phyloP scores from a whole-genome alignment of 2,329 filamentous ascomycete genomes.

The Ophiostoma perfectum region DNA sequence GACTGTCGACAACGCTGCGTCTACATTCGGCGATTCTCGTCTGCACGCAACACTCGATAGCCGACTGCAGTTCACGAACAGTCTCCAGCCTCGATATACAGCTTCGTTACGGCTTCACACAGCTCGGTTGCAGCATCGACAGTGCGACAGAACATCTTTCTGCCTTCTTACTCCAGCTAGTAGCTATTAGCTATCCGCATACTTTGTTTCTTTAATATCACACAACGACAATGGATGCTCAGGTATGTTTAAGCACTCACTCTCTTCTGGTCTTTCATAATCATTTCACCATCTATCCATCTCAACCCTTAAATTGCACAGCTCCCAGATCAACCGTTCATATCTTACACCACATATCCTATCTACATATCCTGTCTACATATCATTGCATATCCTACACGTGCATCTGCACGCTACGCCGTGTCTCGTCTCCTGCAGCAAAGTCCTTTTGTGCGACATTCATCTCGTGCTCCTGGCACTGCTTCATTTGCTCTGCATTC shows the following conservation, averaged over 20 bases:
- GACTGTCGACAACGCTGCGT: not conserved
- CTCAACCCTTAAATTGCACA: not conserved
- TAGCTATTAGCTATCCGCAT: not conserved
- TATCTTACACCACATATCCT: too few relatives aligned
- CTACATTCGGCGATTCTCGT: too few relatives aligned
- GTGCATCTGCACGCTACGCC: not conserved
- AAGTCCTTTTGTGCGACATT: slow-evolving; percentile 7
- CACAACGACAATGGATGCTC: not conserved
- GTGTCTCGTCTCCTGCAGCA: not conserved
- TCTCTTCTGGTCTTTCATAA: not conserved
- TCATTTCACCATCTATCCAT: not conserved
- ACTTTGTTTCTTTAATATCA: not conserved
- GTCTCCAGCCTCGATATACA: too few relatives aligned
- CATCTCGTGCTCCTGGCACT: not conserved
- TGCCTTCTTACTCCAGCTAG: not conserved
- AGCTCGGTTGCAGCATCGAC: not conserved
- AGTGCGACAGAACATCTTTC: not conserved
- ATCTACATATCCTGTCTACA: too few relatives aligned
- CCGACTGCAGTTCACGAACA: too few relatives aligned
- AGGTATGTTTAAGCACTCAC: not conserved
- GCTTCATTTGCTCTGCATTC: not conserved
- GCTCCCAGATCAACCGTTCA: too few relatives aligned
- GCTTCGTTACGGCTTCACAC: too few relatives aligned
- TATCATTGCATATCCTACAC: too few relatives aligned
- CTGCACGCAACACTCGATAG: too few relatives aligned